A percentile compares a stretch with the other conserved stretches of the same genome.
These are phyloP conservation scores for Sanguinoderma infundibulare DNA, from an alignment of 1,284 basidiomycete genomes.

Conservation along the genomic window DNA sequence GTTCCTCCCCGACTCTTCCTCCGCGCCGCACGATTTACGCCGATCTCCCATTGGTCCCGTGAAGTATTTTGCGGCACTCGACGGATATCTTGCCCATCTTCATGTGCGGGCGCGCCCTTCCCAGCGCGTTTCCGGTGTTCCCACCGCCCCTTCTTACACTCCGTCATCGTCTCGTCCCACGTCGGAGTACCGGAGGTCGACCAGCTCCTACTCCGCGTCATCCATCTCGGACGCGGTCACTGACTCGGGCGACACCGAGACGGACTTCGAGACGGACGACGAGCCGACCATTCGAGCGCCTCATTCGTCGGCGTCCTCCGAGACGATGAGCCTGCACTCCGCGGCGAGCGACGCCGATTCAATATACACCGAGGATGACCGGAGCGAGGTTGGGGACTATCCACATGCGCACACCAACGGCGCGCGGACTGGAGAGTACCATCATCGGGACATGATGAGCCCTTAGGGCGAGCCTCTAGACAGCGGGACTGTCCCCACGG, in stretches of 20 bases:
- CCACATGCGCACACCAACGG: conserved; percentile 15
- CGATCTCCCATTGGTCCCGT: conserved; percentile 43
- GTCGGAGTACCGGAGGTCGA: conserved; percentile 27
- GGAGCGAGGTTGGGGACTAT: conserved; percentile 23
- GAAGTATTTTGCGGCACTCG: conserved; percentile 58
- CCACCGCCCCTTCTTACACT: conserved; percentile 11
- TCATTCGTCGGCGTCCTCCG: conserved; percentile 41
- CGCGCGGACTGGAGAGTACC: conserved; percentile 21
- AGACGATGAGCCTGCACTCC: conserved; percentile 42
- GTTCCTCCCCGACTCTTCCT: conserved; percentile 33
- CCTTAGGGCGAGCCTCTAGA: conserved; percentile 20
- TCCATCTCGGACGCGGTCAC: conserved; percentile 39
- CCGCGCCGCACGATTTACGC: conserved; percentile 28
- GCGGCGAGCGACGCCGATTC: conserved; percentile 36
- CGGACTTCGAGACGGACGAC: conserved; percentile 68
- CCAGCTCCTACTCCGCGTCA: conserved; percentile 28
- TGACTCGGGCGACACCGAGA: conserved; percentile 47
- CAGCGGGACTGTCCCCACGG: conserved; percentile 7
- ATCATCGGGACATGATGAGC: conserved; percentile 29
- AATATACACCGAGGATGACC: conserved; percentile 31
- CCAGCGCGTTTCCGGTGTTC: conserved; percentile 7
- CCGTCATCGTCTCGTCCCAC: conserved; percentile 27
- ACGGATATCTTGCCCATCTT: conserved; percentile 47
- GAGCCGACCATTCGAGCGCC: conserved; percentile 73
- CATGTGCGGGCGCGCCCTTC: conserved; percentile 27